Conservation (phyloP, 345 rosid genomes). For the Eucalyptus fibrosa region DNA sequence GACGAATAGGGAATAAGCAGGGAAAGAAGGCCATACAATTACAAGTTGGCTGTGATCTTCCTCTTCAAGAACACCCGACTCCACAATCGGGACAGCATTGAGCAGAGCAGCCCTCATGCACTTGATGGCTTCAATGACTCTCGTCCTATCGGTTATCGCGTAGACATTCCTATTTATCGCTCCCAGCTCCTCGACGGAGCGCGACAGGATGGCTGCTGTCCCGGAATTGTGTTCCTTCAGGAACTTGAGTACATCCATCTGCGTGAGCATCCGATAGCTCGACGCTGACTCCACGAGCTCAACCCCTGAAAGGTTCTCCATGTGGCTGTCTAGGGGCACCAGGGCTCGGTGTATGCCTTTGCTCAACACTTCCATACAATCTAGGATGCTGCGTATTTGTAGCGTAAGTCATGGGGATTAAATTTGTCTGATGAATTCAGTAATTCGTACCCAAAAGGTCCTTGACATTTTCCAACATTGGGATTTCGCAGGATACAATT, state of each 20-base stretch:
- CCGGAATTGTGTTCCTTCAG: slow-evolving; percentile 29
- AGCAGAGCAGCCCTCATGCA: slow-evolving; percentile 63
- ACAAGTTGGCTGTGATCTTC: slow-evolving; percentile 51
- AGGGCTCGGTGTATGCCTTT: slow-evolving; percentile 78
- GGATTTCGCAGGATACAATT: neutral
- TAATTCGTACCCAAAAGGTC: neutral
- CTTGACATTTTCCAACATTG: neutral
- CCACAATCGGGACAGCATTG: slow-evolving; percentile 70
- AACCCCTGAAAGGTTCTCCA: slow-evolving; percentile 45
- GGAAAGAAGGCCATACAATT: slow-evolving; percentile 17
- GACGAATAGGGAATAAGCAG: neutral
- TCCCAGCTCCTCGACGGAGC: slow-evolving; percentile 15
- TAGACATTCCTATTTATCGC: slow-evolving; percentile 46
- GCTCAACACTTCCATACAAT: slow-evolving; percentile 79
- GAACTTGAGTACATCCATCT: slow-evolving; percentile 64
- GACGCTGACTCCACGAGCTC: slow-evolving; percentile 60
- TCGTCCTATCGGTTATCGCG: slow-evolving; percentile 38
- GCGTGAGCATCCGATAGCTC: slow-evolving; percentile 61
- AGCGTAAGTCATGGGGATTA: neutral
- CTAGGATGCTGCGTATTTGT: slow-evolving; percentile 27
- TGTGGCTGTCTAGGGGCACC: slow-evolving; percentile 54
- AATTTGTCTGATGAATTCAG: neutral
- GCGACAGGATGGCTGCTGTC: slow-evolving; percentile 12
- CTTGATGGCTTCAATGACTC: slow-evolving; percentile 43
- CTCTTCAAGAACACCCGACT: slow-evolving; percentile 18